These are phyloP conservation scores for Apocynum venetum DNA, from an alignment of 257 asterid genomes.

Conservation along the genomic window DNA sequence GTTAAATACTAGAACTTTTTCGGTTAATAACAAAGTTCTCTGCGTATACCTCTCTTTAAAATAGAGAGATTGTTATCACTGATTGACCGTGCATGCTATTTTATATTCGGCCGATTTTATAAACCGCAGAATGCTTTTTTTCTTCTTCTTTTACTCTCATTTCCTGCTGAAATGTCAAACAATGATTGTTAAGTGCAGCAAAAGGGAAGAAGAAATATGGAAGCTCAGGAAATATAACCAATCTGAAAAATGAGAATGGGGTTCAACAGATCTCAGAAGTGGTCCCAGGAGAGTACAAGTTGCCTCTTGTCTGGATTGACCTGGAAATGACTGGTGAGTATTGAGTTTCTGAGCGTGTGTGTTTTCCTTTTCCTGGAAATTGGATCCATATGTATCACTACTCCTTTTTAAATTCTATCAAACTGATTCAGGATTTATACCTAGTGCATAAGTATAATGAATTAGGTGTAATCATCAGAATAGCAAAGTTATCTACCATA, in stretches of 20 bases:
- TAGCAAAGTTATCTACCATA: background rate
- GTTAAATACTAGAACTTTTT: slow-evolving; percentile 9
- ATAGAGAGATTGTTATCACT: background rate
- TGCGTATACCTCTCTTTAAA: background rate
- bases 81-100: background rate
- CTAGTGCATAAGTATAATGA: background rate
- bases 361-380: background rate
- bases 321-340: slow-evolving; percentile 92
- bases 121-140: background rate
- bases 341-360: slow-evolving; percentile 1
- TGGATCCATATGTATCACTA: background rate
- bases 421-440: background rate
- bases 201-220: slow-evolving; percentile 29
- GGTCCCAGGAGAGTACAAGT: slow-evolving; percentile 37
- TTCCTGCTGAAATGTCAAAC: background rate
- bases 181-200: slow-evolving; percentile 27
- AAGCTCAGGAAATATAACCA: slow-evolving; percentile 28
- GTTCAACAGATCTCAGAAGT: slow-evolving; percentile 26
- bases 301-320: slow-evolving; percentile 98
- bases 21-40: background rate
- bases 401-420: background rate
- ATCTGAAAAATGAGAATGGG: slow-evolving; percentile 25
- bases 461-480: background rate
- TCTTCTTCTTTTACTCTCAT: background rate
- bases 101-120: background rate